These are phyloP conservation scores for Marasmius oreades DNA, from an alignment of 1,284 basidiomycete genomes.

Conservation along the genomic window DNA sequence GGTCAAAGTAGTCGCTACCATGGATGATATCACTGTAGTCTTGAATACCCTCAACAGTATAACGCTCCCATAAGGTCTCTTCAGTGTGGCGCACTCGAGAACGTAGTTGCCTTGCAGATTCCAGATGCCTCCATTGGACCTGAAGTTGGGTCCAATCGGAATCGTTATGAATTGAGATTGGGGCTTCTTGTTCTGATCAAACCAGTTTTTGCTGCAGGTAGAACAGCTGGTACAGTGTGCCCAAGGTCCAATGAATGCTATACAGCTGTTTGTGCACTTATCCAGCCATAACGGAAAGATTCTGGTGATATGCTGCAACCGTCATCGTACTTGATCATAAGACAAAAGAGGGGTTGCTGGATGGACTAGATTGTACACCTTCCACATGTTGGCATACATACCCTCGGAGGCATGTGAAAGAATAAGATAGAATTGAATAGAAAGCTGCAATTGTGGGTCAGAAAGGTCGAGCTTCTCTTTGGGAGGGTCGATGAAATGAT, in stretches of 20 bases:
- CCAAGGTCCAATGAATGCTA: not conserved
- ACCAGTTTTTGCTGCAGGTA: not conserved
- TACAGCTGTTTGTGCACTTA: not conserved
- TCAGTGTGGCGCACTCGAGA: not conserved
- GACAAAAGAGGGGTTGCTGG: not conserved
- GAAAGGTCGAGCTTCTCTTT: not conserved
- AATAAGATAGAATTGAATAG: not conserved
- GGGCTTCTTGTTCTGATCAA: not conserved
- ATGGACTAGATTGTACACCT: not conserved
- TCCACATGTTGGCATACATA: not conserved
- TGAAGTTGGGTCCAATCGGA: not conserved
- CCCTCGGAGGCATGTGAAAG: not conserved
- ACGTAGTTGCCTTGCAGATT: not conserved
- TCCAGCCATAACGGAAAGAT: not conserved
- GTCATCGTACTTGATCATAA: not conserved
- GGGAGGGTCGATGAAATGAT: not conserved
- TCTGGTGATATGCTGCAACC: not conserved
- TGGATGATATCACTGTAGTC: constrained; percentile 18
- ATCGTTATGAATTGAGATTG: not conserved
- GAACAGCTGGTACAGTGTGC: not conserved
- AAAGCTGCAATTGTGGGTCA: not conserved
- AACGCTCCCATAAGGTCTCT: not conserved
- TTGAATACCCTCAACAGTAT: not conserved
- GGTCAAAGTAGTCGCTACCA: constrained; percentile 20
- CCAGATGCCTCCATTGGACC: not conserved